Base-by-base conservation (phyloP, 192 early-diverging fungal species). In the Coemansia sp. region DNA sequence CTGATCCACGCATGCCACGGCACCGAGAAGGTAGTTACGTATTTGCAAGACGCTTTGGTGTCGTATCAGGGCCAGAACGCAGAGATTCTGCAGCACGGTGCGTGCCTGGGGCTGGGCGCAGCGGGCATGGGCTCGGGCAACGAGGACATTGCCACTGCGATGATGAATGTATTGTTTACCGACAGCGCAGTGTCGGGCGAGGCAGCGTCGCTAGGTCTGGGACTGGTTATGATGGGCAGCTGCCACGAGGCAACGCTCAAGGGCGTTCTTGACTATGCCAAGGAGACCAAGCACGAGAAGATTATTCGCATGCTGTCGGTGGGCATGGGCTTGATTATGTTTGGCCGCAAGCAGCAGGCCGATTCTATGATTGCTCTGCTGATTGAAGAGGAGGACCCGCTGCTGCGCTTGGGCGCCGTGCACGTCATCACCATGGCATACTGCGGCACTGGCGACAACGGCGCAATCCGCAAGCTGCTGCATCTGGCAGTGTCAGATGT, bases 271-370 rank as follows among this genome's bases (percentile, higher is more conserved):
- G 89, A 92, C 67, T 99, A 99, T 65, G 97, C 97, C 14, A 93
- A 93, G 64, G 96, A 98, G 62, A 99, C 97, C 5, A 93, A 94
- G 74, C 97, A 99, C 80, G 97, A 99, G 68, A 99, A 99, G 84
- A 99, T 98, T 64, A 98, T 99, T 59, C 92, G 97, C 37, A 94
- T 95, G 51, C 79, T 98, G 61, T 90, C 96, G 8, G 84, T 97
- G 25, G 96, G 97, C 53, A 91, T 99, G 55, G 88, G 95, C 0
- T 72, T 99, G 57, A 89, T 99, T 17, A 96, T 98, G 95, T 99
- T 95, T 75, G 97, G 94, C 14, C 89, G 88, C 68, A 94, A 98
- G 78, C 95, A 98, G 74, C 88, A 88, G 48, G 97, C 97, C 4
- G 97, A 99, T 75, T 74, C 65, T n/a, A 67, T 98, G 52, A 88